Evolutionary conservation across 148 eudicot genomes (phyloP).

Genomic region (Chenopodium album): DNA sequence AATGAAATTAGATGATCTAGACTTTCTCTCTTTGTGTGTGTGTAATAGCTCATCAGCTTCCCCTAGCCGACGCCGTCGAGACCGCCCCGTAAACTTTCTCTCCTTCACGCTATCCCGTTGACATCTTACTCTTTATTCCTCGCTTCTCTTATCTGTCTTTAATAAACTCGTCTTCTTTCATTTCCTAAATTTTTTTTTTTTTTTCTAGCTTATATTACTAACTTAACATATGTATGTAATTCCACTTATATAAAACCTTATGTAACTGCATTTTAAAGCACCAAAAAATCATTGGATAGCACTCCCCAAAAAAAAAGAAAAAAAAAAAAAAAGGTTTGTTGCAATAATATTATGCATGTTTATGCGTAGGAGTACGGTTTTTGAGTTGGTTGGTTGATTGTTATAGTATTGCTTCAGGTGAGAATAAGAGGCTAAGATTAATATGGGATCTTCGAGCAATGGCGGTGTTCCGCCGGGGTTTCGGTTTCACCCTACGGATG

Average conservation of each 20-base stretch:
- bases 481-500: slow-evolving; percentile 93
- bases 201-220: background rate
- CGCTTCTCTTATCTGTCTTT: background rate
- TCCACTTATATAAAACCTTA: background rate
- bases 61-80: slow-evolving; percentile 71
- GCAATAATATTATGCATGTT: background rate
- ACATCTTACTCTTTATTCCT: slow-evolving; percentile 6
- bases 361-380: background rate
- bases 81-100: slow-evolving; percentile 72
- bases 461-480: slow-evolving; percentile 97
- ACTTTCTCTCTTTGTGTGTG: background rate
- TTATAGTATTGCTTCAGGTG: background rate
- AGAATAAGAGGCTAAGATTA: background rate
- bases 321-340: too few relatives aligned
- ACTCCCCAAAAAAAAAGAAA: too few relatives aligned
- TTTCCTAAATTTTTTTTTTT: too few relatives aligned
- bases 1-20: background rate
- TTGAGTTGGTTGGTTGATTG: background rate
- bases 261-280: slow-evolving; percentile 29
- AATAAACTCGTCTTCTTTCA: background rate
- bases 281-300: background rate
- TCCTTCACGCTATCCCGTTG: slow-evolving; percentile 36
- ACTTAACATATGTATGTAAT: background rate
- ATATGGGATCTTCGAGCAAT: slow-evolving; percentile 28
- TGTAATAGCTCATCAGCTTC: slow-evolving; percentile 23